Evolutionary conservation across 1,284 basidiomycete species (phyloP), one percentile per base, ranked within the genome.

Genomic region (Polyporus tsugae): DNA sequence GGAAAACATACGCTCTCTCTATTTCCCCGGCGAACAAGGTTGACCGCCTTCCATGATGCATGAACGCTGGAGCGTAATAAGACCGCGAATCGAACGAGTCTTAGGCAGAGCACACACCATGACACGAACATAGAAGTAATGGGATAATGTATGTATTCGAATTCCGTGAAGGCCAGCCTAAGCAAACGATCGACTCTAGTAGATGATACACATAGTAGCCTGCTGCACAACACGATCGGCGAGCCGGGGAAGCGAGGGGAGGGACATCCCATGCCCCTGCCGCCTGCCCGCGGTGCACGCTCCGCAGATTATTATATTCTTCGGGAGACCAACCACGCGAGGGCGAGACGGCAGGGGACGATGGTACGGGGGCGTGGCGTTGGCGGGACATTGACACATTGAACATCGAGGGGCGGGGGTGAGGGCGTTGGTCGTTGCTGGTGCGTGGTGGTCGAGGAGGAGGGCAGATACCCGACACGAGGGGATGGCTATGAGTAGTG

Each of bases 171-270:
- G 71, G 70, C 73, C 74, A 70, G 70, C 75, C 71, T 74, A 70
- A 74, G 72, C 72, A 76, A 70, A 72, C 69, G 68, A 58, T 68
- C 68, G 64, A 71, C 72, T 72, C 75, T 75, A 76, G 72, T 73
- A 73, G 67, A 76, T 74, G 74, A 74, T 75, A 76, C 75, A 72
- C 71, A 74, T 71, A 68, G 70, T 74, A 74, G 70, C 72, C 73
- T 71, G 46, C 46, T 49, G 72, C 72, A 72, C 72, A 73, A 71
- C 68, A 71, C 65, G 63, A 67, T 60, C 65, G 57, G 59, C 62
- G 60, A 62, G 67, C 65, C 67, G 58, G 60, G 63, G 46, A 25
- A 49, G 46, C 46, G 9, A 49, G 41, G 13, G 58, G 44, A 25
- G 52, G 52, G 35, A 58, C 71, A 68, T 72, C 68, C 67, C 66